phyloP scores from a whole-genome alignment of 2,329 filamentous ascomycete species.

The Fusarium siculi region DNA sequence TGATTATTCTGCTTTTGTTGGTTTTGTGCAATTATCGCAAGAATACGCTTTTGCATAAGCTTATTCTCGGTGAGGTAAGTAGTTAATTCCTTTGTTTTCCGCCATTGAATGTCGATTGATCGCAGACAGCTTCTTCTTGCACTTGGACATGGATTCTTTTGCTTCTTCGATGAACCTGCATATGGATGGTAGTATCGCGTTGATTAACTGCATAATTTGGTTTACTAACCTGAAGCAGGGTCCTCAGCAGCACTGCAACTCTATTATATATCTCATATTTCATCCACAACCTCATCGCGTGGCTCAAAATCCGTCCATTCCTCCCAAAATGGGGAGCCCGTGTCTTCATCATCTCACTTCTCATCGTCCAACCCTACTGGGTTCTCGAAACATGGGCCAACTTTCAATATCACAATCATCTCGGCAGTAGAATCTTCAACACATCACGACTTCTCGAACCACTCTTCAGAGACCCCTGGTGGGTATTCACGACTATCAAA shows the following conservation, averaged over 20 bases:
- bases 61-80: slow-evolving; percentile 25
- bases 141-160: slow-evolving; percentile 24
- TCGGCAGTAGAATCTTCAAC: slow-evolving; percentile 14
- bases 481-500: slow-evolving; percentile 25
- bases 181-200: slow-evolving; percentile 18
- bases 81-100: neutral
- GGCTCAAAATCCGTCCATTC: slow-evolving; percentile 25
- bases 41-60: slow-evolving; percentile 25
- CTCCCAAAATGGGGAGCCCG: slow-evolving; percentile 20
- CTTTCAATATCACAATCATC: slow-evolving; percentile 27
- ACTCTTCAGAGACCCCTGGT: slow-evolving; percentile 23
- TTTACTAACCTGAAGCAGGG: neutral
- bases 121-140: slow-evolving; percentile 8
- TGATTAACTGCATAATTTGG: fast-evolving
- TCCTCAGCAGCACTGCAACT: slow-evolving; percentile 23
- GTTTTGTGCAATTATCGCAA: slow-evolving; percentile 26
- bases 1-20: slow-evolving; percentile 10
- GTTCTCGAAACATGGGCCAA: slow-evolving; percentile 31
- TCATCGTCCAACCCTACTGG: slow-evolving; percentile 25
- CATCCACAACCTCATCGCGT: slow-evolving; percentile 25
- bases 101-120: neutral
- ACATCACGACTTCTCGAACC: slow-evolving; percentile 16
- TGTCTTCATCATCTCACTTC: slow-evolving; percentile 13
- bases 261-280: slow-evolving; percentile 26
- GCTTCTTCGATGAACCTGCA: slow-evolving; percentile 20